Conservation (phyloP, 192 early-diverging fungal species). For the Pilaira anomala region DNA sequence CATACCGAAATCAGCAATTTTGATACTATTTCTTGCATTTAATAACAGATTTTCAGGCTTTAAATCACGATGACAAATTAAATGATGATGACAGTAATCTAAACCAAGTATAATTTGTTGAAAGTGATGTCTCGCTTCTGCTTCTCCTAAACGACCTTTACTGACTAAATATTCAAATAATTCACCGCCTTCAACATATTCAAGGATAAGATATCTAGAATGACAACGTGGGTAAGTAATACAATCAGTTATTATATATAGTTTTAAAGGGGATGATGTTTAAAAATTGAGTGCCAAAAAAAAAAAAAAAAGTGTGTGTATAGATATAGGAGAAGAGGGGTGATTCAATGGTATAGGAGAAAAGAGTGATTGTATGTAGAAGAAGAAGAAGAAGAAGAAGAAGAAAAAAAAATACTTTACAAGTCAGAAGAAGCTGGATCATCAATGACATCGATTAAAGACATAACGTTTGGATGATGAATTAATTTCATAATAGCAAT, state of each 20-base stretch:
- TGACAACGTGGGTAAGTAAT: neutral
- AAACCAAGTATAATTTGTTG: slow-evolving; percentile 70
- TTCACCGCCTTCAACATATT: slow-evolving; percentile 71
- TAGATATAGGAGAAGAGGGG: neutral
- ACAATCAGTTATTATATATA: neutral
- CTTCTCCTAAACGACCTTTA: slow-evolving; percentile 55
- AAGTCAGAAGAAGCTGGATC: slow-evolving; percentile 31
- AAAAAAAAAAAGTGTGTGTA: no score
- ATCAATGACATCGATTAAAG: slow-evolving; percentile 45
- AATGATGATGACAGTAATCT: slow-evolving; percentile 64
- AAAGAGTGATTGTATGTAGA: no score
- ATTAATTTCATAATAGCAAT: slow-evolving; percentile 55
- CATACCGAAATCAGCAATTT: slow-evolving; percentile 95
- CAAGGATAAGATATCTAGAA: slow-evolving; percentile 60
- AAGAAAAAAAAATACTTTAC: slow-evolving; percentile 23
- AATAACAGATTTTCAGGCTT: slow-evolving; percentile 82
- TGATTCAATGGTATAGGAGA: neutral
- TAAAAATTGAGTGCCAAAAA: no score
- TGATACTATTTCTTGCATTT: slow-evolving; percentile 60
- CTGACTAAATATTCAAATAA: slow-evolving; percentile 70
- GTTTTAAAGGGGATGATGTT: neutral
- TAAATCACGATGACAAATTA: slow-evolving; percentile 85
- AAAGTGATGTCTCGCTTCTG: slow-evolving; percentile 62
- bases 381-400: neutral
- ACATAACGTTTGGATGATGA: slow-evolving; percentile 51